phyloP scores from a whole-genome alignment of 2,329 filamentous ascomycete genomes.

The Zymoseptoria crescenta region DNA sequence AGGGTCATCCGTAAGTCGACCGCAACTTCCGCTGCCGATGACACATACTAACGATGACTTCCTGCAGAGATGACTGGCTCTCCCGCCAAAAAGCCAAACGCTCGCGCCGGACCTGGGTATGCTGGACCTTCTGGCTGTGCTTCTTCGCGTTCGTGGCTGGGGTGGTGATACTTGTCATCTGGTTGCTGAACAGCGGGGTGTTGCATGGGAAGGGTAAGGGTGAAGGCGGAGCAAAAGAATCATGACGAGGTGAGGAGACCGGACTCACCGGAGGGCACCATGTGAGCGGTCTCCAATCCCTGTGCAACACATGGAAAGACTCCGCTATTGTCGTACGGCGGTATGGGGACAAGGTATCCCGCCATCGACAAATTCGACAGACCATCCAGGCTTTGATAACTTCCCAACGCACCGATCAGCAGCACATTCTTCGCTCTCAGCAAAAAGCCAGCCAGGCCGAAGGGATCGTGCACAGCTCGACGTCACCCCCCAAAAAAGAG shows the following conservation, averaged over 20 bases:
- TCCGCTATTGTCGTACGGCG: no score
- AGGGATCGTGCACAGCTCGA: no score
- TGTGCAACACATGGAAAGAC: no score
- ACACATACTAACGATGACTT: background rate
- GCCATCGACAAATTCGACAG: no score
- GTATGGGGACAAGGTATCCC: no score
- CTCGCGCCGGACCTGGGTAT: conserved; percentile 40
- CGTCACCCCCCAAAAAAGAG: no score
- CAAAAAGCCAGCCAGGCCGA: no score
- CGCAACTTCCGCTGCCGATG: conserved; percentile 5
- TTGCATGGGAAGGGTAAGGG: conserved; percentile 1
- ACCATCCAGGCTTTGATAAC: no score
- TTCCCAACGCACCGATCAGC: no score
- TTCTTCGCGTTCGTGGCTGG: conserved; percentile 39
- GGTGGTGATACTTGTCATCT: conserved; percentile 40
- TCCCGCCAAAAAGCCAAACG: conserved; percentile 43
- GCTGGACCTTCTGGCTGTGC: conserved; percentile 41
- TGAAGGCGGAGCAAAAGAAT: conserved; percentile 1
- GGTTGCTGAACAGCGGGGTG: conserved; percentile 28
- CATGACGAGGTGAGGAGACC: conserved; percentile 1
- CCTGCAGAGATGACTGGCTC: conserved; percentile 47
- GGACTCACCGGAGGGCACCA: no score
- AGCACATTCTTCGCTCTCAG: no score
- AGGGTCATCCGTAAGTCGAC: conserved; percentile 34
- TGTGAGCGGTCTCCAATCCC: no score